Percentiles rank a stretch among this genome's conserved stretches.
These are phyloP conservation scores for Rhynchospora pubera DNA, from an alignment of 176 grass and related monocot genomes.

Conservation along the genomic window DNA sequence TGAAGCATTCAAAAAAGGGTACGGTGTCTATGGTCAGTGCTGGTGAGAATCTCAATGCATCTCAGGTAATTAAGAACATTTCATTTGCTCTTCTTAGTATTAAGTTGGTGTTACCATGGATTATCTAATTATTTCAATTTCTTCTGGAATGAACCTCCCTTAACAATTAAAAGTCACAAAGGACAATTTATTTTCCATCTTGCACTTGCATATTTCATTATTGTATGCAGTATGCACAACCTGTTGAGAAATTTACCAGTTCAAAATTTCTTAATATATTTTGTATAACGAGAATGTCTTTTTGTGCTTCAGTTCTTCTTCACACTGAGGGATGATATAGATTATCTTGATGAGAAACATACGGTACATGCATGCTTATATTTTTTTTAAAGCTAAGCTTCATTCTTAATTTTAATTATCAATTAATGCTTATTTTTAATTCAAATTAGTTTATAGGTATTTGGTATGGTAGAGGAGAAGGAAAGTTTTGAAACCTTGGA, in stretches of 20 bases:
- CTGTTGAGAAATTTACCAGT: not conserved
- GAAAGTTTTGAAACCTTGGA: slow-evolving; percentile 78
- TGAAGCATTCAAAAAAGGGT: slow-evolving; percentile 75
- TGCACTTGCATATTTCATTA: not conserved
- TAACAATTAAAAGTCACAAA: not conserved
- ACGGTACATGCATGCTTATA: slow-evolving; percentile 42
- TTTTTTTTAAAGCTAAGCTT: not conserved
- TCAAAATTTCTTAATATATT: not conserved
- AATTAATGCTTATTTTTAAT: not conserved
- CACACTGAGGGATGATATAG: slow-evolving; percentile 75
- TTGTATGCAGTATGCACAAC: not conserved
- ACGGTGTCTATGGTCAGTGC: slow-evolving; percentile 92
- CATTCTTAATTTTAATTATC: not conserved
- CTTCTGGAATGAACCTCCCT: not conserved
- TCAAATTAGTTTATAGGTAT: slow-evolving; percentile 40
- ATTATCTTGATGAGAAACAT: slow-evolving; percentile 97
- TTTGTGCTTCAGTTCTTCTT: slow-evolving; percentile 66
- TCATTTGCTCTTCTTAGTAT: not conserved
- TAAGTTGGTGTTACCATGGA: not conserved
- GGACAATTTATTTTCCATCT: not conserved
- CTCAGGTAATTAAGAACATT: slow-evolving; percentile 42
- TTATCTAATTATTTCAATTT: not conserved
- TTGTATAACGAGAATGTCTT: not conserved
- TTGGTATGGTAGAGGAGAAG: slow-evolving; percentile 67
- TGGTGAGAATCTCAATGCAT: slow-evolving; percentile 88